Evolutionary conservation across 345 rosid genomes (phyloP).

Genomic region (Salix koriyanagi): DNA sequence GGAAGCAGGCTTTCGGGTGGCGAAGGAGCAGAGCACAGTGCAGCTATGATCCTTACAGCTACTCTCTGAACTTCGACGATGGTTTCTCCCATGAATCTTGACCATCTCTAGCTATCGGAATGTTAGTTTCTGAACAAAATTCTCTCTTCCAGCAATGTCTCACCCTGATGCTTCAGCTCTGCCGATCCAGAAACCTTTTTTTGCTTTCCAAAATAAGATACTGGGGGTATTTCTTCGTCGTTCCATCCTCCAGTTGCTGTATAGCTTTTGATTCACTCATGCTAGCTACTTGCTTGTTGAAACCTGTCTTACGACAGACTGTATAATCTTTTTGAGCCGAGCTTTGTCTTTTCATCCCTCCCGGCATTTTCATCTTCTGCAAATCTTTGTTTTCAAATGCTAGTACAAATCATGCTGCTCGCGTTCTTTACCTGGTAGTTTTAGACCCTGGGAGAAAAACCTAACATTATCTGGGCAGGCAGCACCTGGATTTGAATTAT

Average conservation of each 20-base stretch:
- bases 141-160: neutral
- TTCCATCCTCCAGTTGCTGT: neutral
- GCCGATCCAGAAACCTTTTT: neutral
- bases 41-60: constrained; percentile 35
- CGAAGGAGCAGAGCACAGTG: constrained; percentile 14
- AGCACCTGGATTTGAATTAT: no score
- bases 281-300: neutral
- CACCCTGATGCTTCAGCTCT: neutral
- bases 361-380: no score
- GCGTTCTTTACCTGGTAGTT: no score
- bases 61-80: constrained; percentile 34
- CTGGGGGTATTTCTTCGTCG: neutral
- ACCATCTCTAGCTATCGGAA: neutral
- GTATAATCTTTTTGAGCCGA: neutral
- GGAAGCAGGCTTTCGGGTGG: constrained; percentile 24
- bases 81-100: constrained; percentile 8
- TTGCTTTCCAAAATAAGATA: neutral
- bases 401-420: neutral
- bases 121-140: neutral
- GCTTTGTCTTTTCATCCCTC: neutral
- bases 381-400: neutral
- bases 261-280: neutral
- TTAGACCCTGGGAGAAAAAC: neutral
- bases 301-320: neutral
- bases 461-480: neutral